A percentile compares a stretch with the other conserved stretches of the same genome.
Conservation (phyloP, 441 rosid species). For the Breynia disticha region DNA sequence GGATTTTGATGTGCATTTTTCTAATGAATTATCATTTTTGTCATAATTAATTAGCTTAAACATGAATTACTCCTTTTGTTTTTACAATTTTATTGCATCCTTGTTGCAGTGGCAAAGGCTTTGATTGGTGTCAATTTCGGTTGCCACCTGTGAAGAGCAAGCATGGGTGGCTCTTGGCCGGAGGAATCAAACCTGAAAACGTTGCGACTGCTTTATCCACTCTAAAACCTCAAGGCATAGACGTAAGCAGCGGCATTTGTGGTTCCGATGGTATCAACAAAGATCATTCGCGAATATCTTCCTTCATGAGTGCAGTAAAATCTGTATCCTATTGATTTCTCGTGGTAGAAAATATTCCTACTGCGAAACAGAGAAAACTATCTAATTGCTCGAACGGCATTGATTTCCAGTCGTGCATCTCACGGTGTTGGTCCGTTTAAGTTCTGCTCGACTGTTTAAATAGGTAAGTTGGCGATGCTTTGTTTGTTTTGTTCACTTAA, state of each 20-base stretch:
- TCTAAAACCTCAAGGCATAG: constrained; percentile 62
- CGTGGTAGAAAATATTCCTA: background rate
- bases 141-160: constrained; percentile 59
- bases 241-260: constrained; percentile 85
- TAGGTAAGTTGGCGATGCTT: no score
- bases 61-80: no score
- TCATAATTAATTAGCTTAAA: no score
- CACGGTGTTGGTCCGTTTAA: no score
- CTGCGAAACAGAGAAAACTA: background rate
- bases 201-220: constrained; percentile 51
- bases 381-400: background rate
- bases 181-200: constrained; percentile 67
- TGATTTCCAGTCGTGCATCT: background rate
- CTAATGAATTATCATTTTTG: background rate
- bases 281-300: constrained; percentile 45
- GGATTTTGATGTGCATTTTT: no score
- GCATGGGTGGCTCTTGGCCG: constrained; percentile 83
- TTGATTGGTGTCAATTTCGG: constrained; percentile 58
- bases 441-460: no score
- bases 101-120: constrained; percentile 67
- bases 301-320: constrained; percentile 47
- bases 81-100: no score
- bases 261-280: constrained; percentile 55
- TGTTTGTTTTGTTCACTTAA: background rate
- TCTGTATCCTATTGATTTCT: constrained; percentile 30